A percentile compares a stretch with the other conserved stretches of the same genome.
Evolutionary conservation across 192 early-diverging fungal genomes (phyloP).

Genomic region (Mortierella alpina): DNA sequence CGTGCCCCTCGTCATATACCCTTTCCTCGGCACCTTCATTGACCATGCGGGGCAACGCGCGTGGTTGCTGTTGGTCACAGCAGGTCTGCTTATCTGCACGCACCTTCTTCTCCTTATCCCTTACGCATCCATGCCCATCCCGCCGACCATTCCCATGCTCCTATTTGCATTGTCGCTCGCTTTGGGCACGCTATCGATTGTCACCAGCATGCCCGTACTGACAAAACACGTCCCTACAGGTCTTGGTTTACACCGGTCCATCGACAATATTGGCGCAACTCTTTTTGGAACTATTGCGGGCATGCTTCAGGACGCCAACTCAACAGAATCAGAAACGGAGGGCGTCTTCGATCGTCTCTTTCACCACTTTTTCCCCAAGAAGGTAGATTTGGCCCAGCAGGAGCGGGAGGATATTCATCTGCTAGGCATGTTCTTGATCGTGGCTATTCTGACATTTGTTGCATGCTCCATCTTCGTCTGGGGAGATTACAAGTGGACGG

Average conservation of each 20-base stretch:
- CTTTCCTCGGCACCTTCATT: conserved; percentile 77
- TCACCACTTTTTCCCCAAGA: conserved; percentile 40
- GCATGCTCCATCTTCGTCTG: conserved; percentile 42
- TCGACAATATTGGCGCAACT: conserved; percentile 60
- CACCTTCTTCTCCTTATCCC: conserved; percentile 35
- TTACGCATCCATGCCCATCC: conserved; percentile 23
- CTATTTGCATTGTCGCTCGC: conserved; percentile 54
- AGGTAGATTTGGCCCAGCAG: conserved; percentile 21
- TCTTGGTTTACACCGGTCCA: conserved; percentile 50
- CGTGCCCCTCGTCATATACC: conserved; percentile 75
- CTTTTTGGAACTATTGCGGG: conserved; percentile 53
- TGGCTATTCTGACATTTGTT: conserved; percentile 17
- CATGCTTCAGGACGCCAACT: conserved; percentile 43
- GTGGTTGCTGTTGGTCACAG: conserved; percentile 46
- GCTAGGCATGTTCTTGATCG: conserved; percentile 36
- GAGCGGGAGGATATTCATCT: conserved; percentile 37
- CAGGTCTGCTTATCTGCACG: conserved; percentile 30
- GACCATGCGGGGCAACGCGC: conserved; percentile 74
- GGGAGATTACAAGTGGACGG: conserved; percentile 53
- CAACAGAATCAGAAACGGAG: conserved; percentile 23
- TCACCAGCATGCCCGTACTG: conserved; percentile 54
- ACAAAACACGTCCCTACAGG: conserved; percentile 60
- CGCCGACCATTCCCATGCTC: conserved; percentile 55
- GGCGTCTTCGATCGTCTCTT: conserved; percentile 43
- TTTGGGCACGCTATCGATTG: conserved; percentile 51